Evolutionary conservation across 345 rosid species (phyloP).

Genomic region (Lumnitzera littorea): DNA sequence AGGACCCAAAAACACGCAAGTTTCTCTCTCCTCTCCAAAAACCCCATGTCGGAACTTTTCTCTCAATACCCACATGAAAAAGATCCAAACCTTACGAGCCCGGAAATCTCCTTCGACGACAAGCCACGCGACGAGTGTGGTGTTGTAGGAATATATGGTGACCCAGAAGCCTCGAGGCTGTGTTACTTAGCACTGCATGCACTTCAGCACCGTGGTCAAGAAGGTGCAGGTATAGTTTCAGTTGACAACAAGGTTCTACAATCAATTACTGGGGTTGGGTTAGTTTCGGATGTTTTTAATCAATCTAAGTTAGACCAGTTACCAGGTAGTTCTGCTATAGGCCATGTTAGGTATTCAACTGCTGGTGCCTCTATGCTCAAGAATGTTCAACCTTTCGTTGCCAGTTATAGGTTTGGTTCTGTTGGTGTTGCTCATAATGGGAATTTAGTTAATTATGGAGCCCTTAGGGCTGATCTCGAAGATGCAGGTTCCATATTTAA

Average conservation of each 20-base stretch:
- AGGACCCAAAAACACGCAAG: slow-evolving; percentile 16
- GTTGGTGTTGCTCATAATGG: slow-evolving; percentile 97
- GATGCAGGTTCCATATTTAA: slow-evolving; percentile 89
- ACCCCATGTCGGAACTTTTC: slow-evolving; percentile 28
- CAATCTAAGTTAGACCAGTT: slow-evolving; percentile 79
- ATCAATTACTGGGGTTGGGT: slow-evolving; percentile 86
- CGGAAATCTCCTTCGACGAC: slow-evolving; percentile 29
- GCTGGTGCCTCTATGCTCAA: slow-evolving; percentile 93
- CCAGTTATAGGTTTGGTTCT: slow-evolving; percentile 81
- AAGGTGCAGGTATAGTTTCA: slow-evolving; percentile 97
- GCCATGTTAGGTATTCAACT: slow-evolving; percentile 93
- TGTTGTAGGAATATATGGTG: slow-evolving; percentile 88
- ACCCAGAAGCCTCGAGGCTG: slow-evolving; percentile 86
- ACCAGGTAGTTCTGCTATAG: slow-evolving; percentile 80
- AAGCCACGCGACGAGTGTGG: slow-evolving; percentile 98
- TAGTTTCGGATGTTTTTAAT: slow-evolving; percentile 87
- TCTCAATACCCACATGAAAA: slow-evolving; percentile 10
- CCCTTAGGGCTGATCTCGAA: slow-evolving; percentile 63
- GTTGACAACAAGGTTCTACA: slow-evolving; percentile 65
- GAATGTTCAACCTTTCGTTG: slow-evolving; percentile 97
- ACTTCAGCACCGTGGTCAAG: slow-evolving; percentile 96
- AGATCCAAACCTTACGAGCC: neutral
- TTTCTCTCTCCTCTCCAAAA: slow-evolving; percentile 27
- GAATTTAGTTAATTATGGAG: slow-evolving; percentile 68
- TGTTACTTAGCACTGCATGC: slow-evolving; percentile 93